Evolutionary conservation across 768 basidiomycete species (phyloP).

Genomic region (Udeniomyces megalosporus): DNA sequence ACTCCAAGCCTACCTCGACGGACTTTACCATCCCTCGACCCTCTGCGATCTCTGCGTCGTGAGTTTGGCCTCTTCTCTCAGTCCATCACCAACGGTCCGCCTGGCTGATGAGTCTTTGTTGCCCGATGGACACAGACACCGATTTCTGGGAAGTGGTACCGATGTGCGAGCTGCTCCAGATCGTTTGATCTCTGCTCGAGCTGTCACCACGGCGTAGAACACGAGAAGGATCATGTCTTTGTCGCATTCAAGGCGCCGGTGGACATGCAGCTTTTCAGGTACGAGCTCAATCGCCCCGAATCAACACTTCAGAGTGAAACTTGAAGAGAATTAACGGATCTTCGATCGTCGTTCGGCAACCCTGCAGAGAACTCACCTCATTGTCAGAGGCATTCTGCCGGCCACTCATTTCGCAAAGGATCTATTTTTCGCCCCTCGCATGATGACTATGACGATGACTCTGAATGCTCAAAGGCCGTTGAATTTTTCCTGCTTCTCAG

Average conservation of each 20-base stretch:
- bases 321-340: too few species aligned
- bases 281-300: background rate
- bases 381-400: slow-evolving; percentile 4
- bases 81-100: background rate
- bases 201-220: slow-evolving; percentile 56
- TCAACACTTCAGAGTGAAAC: background rate
- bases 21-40: slow-evolving; percentile 47
- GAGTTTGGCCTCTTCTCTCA: background rate
- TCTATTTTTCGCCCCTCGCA: too few species aligned
- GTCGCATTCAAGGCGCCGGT: slow-evolving; percentile 74
- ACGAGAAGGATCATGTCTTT: slow-evolving; percentile 54
- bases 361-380: slow-evolving; percentile 3
- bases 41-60: slow-evolving; percentile 72
- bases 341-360: background rate
- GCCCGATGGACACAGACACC: slow-evolving; percentile 27
- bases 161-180: slow-evolving; percentile 64
- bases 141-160: slow-evolving; percentile 78
- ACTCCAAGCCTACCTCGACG: slow-evolving; percentile 44
- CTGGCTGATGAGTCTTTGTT: background rate
- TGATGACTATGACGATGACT: too few species aligned
- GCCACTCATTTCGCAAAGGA: slow-evolving; percentile 4
- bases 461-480: too few species aligned
- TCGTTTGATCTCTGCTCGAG: slow-evolving; percentile 65
- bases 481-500: too few species aligned
- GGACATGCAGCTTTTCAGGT: slow-evolving; percentile 16